Percentiles rank a stretch among this genome's conserved stretches.
Evolutionary conservation across 2,329 filamentous ascomycete species (phyloP).

Genomic region (Neopestalotiopsis sp.): DNA sequence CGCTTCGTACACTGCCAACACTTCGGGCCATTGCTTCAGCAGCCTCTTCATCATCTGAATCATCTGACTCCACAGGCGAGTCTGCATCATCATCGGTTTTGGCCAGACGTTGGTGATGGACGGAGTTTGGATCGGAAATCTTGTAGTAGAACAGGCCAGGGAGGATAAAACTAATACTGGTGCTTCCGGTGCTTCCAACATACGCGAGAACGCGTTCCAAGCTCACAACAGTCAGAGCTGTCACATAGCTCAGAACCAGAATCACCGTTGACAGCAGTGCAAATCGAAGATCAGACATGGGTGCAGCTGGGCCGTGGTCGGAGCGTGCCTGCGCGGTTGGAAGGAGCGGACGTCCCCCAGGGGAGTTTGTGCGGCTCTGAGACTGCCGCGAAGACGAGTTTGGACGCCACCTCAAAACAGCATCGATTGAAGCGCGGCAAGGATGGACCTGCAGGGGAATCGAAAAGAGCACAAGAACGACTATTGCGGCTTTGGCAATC

Average conservation of each 20-base stretch:
- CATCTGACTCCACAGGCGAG: slow-evolving; percentile 52
- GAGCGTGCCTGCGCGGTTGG: slow-evolving; percentile 45
- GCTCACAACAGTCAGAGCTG: slow-evolving; percentile 88
- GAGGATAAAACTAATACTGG: slow-evolving; percentile 95
- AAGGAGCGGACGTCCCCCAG: slow-evolving; percentile 50
- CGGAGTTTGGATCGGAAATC: slow-evolving; percentile 87
- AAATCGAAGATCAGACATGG: slow-evolving; percentile 88
- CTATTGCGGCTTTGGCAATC: slow-evolving; percentile 93
- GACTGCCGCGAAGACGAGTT: slow-evolving; percentile 45
- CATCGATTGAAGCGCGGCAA: slow-evolving; percentile 92
- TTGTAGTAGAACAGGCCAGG: slow-evolving; percentile 98
- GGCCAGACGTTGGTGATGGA: slow-evolving; percentile 82
- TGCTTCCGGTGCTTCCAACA: slow-evolving; percentile 92
- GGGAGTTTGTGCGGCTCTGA: slow-evolving; percentile 47
- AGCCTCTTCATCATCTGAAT: slow-evolving; percentile 52
- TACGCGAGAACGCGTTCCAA: slow-evolving; percentile 93
- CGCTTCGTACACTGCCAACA: slow-evolving; percentile 47
- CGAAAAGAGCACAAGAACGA: slow-evolving; percentile 94
- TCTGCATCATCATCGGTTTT: slow-evolving; percentile 93
- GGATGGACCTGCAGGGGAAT: slow-evolving; percentile 96
- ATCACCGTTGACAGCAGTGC: slow-evolving; percentile 87
- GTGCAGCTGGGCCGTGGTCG: slow-evolving; percentile 59
- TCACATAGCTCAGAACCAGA: slow-evolving; percentile 82
- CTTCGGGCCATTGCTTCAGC: slow-evolving; percentile 51
- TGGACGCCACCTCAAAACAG: slow-evolving; percentile 91